A percentile compares a stretch with the other conserved stretches of the same genome.
Conservation (phyloP, 2,329 filamentous ascomycete genomes). For the Tolypocladium endophyticum region DNA sequence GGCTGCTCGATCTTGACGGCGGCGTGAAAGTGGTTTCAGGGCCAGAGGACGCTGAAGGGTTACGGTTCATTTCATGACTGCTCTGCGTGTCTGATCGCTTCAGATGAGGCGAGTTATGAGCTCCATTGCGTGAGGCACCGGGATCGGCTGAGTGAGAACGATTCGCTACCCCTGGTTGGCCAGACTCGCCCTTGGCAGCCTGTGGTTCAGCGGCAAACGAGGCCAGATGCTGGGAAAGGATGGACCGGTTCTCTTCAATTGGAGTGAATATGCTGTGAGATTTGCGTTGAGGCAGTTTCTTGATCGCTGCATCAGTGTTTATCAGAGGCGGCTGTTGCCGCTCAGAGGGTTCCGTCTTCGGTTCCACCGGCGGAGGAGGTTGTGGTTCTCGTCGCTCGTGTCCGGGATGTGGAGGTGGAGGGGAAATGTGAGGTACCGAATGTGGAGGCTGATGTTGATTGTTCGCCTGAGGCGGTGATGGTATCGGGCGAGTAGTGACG, state of each 20-base stretch:
- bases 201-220: conserved; percentile 50
- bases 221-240: conserved; percentile 74
- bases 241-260: conserved; percentile 84
- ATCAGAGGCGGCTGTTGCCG: conserved; percentile 34
- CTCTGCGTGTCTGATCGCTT: conserved; percentile 38
- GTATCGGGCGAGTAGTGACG: conserved; percentile 38
- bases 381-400: conserved; percentile 36
- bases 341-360: conserved; percentile 37
- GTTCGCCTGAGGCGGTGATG: conserved; percentile 48
- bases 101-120: conserved; percentile 45
- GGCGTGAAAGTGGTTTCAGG: conserved; percentile 57
- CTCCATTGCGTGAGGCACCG: conserved; percentile 40
- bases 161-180: conserved; percentile 19
- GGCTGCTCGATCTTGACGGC: conserved; percentile 68
- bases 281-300: conserved; percentile 63
- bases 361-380: conserved; percentile 40
- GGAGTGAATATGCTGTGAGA: conserved; percentile 94
- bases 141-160: conserved; percentile 58
- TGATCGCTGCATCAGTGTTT: conserved; percentile 42
- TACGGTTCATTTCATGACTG: conserved; percentile 34
- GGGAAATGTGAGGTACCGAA: conserved; percentile 36
- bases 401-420: conserved; percentile 29
- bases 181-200: conserved; percentile 24
- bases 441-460: conserved; percentile 39
- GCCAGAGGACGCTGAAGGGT: conserved; percentile 47